phyloP scores from a whole-genome alignment of 2,329 filamentous ascomycete genomes.

The Ceratocystis ficicola region DNA sequence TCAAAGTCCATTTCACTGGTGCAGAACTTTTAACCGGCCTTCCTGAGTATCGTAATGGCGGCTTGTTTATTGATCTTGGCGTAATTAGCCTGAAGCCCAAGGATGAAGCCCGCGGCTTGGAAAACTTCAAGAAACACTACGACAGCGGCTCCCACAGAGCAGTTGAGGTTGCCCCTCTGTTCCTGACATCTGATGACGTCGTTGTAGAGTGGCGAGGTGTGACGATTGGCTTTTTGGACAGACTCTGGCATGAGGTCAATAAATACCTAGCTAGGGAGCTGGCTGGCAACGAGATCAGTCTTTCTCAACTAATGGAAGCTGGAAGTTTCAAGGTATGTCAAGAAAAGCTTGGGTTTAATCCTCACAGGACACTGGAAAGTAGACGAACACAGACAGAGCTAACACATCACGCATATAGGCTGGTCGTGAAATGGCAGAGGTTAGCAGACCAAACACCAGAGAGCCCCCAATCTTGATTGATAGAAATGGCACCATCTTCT shows the following conservation, averaged over 20 bases:
- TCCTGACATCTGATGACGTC: constrained; percentile 47
- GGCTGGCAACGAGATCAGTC: constrained; percentile 56
- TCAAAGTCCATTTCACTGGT: constrained; percentile 70
- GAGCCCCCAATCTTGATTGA: constrained; percentile 93
- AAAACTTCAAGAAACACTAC: constrained; percentile 52
- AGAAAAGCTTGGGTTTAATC: constrained; percentile 26
- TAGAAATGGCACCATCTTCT: constrained; percentile 88
- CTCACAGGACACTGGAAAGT: background rate
- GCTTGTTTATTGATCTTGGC: constrained; percentile 73
- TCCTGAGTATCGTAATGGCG: constrained; percentile 86
- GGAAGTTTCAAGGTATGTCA: constrained; percentile 83
- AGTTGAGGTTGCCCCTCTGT: constrained; percentile 45
- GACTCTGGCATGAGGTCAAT: constrained; percentile 40
- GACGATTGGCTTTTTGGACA: constrained; percentile 49
- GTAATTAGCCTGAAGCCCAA: constrained; percentile 62
- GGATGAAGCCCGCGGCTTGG: constrained; percentile 58
- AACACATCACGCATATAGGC: constrained; percentile 42
- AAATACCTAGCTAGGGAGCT: constrained; percentile 54
- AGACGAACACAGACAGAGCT: background rate
- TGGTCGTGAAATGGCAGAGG: constrained; percentile 88
- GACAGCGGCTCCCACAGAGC: constrained; percentile 55
- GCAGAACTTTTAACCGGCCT: constrained; percentile 73
- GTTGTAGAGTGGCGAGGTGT: constrained; percentile 55
- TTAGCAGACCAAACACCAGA: constrained; percentile 89
- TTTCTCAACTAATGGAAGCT: constrained; percentile 86